These are phyloP conservation scores for Zygosaccharomyces bailii DNA, from an alignment of 805 yeast genomes.

Conservation along the genomic window DNA sequence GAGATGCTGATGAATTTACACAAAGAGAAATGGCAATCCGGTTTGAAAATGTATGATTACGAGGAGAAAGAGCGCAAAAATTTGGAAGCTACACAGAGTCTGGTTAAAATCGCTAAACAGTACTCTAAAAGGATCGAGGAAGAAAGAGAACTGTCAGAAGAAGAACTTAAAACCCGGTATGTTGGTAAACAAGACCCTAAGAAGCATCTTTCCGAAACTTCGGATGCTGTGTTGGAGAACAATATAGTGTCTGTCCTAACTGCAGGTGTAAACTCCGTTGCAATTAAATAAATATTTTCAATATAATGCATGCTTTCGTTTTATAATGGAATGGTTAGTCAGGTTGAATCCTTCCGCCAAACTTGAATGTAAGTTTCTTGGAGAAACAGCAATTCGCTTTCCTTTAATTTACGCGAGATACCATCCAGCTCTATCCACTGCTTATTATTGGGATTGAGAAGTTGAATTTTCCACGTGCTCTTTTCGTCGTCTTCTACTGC, in stretches of 20 bases:
- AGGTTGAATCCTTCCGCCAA: slow-evolving; percentile 44
- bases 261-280: slow-evolving; percentile 84
- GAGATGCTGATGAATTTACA: slow-evolving; percentile 91
- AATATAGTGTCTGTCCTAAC: slow-evolving; percentile 85
- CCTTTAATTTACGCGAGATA: slow-evolving; percentile 43
- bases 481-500: slow-evolving; percentile 32
- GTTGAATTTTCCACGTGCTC: slow-evolving; percentile 49
- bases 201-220: slow-evolving; percentile 89
- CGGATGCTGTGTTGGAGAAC: slow-evolving; percentile 81
- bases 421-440: slow-evolving; percentile 63
- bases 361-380: slow-evolving; percentile 63
- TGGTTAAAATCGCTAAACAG: slow-evolving; percentile 87
- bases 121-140: slow-evolving; percentile 88
- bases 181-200: slow-evolving; percentile 99
- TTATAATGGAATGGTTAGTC: slow-evolving; percentile 1
- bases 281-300: slow-evolving; percentile 56
- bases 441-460: slow-evolving; percentile 39
- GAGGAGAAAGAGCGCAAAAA: slow-evolving; percentile 73
- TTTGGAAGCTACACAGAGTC: slow-evolving; percentile 62
- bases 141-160: slow-evolving; percentile 83
- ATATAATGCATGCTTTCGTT: slow-evolving; percentile 7
- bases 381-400: slow-evolving; percentile 57
- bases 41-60: slow-evolving; percentile 75
- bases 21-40: slow-evolving; percentile 94
- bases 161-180: slow-evolving; percentile 88